These are phyloP conservation scores for Golubevia pallescens DNA, from an alignment of 1,284 basidiomycete species.

Conservation along the genomic window DNA sequence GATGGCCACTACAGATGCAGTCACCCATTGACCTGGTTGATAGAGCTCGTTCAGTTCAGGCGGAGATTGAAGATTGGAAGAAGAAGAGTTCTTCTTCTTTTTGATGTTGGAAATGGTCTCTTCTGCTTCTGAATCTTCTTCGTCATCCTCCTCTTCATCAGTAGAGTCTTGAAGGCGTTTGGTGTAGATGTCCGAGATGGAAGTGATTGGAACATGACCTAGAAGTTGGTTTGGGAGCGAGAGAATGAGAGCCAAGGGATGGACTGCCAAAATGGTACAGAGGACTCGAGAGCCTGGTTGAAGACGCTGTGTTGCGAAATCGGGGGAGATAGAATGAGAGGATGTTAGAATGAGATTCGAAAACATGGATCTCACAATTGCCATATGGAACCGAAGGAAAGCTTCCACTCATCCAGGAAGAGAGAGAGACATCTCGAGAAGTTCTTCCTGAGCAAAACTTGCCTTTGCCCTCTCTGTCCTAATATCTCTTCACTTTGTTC, in stretches of 20 bases:
- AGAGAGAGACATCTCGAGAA: too few relatives aligned
- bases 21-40: conserved; percentile 57
- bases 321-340: too few relatives aligned
- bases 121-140: conserved; percentile 65
- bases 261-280: conserved; percentile 82
- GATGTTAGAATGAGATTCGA: too few relatives aligned
- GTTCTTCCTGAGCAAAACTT: too few relatives aligned
- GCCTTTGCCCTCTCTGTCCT: too few relatives aligned
- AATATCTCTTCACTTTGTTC: too few relatives aligned
- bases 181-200: conserved; percentile 86
- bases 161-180: conserved; percentile 67
- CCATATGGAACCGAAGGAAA: too few relatives aligned
- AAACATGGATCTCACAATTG: too few relatives aligned
- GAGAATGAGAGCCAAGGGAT: conserved; percentile 87
- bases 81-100: conserved; percentile 11
- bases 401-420: too few relatives aligned
- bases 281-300: conserved; percentile 83
- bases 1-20: conserved; percentile 41
- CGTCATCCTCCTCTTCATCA: conserved; percentile 72
- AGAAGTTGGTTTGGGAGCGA: conserved; percentile 94
- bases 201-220: conserved; percentile 92
- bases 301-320: too few relatives aligned
- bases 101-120: too few relatives aligned
- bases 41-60: conserved; percentile 31
- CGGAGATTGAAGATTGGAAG: not conserved